These are phyloP conservation scores for Alternaria dauci DNA, from an alignment of 2,329 filamentous ascomycete species.

Conservation along the genomic window DNA sequence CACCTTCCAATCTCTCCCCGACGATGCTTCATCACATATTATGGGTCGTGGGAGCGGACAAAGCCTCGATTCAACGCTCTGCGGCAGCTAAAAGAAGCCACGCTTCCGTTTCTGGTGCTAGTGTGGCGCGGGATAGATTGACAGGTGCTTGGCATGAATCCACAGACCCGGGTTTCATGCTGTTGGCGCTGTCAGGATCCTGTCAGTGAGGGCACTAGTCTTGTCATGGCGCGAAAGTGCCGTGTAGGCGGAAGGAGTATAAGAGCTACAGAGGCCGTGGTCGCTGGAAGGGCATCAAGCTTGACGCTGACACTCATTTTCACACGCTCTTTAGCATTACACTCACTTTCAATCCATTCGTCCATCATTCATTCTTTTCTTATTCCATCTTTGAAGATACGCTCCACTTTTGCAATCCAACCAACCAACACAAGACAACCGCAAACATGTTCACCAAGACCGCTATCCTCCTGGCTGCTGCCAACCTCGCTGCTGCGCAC, in stretches of 20 bases:
- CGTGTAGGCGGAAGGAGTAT: slow-evolving; percentile 31
- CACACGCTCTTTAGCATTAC: slow-evolving; percentile 41
- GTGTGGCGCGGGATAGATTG: slow-evolving; percentile 38
- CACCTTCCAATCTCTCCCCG: slow-evolving; percentile 27
- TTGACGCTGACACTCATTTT: slow-evolving; percentile 47
- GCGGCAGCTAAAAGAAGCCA: slow-evolving; percentile 33
- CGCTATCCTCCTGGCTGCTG: slow-evolving; percentile 44
- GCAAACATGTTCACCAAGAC: slow-evolving; percentile 46
- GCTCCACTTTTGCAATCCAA: slow-evolving; percentile 13
- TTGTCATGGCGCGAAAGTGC: slow-evolving; percentile 25
- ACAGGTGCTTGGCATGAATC: slow-evolving; percentile 33
- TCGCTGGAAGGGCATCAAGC: slow-evolving; percentile 31
- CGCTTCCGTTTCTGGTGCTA: slow-evolving; percentile 21
- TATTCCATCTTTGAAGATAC: slow-evolving; percentile 33
- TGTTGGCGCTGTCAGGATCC: slow-evolving; percentile 8
- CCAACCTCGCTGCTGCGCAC: slow-evolving; percentile 46
- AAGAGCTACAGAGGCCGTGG: slow-evolving; percentile 28
- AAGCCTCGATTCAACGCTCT: slow-evolving; percentile 29
- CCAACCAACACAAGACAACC: slow-evolving; percentile 24
- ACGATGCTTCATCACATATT: slow-evolving; percentile 28
- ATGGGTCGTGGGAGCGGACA: slow-evolving; percentile 30
- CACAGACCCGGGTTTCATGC: slow-evolving; percentile 26
- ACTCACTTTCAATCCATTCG: slow-evolving; percentile 42
- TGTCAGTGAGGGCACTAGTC: slow-evolving; percentile 23
- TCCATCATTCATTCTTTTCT: slow-evolving; percentile 31